A percentile compares a stretch with the other conserved stretches of the same genome.
Conservation (phyloP, 208 protist genomes). For the Balamuthia mandrillaris region DNA sequence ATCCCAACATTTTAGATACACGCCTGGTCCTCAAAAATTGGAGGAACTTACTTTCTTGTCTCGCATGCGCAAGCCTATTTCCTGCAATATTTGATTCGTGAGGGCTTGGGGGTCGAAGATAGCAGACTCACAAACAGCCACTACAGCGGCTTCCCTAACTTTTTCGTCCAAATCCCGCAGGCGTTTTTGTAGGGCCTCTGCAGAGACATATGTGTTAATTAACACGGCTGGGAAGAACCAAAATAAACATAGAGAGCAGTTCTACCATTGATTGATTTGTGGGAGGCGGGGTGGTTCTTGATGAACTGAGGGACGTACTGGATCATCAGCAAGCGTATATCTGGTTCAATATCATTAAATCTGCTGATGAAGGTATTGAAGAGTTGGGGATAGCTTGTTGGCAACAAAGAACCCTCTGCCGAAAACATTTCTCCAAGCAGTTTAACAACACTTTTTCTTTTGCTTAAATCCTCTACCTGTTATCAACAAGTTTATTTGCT, state of each 20-base stretch:
- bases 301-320: slow-evolving; percentile 1
- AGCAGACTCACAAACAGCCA: not conserved
- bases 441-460: not conserved
- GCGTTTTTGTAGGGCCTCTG: not conserved
- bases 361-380: not conserved
- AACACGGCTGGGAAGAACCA: too few relatives aligned
- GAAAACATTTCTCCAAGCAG: slow-evolving; percentile 21
- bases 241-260: too few relatives aligned
- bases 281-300: not conserved
- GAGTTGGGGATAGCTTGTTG: slow-evolving; percentile 18
- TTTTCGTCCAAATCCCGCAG: not conserved
- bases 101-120: not conserved
- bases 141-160: not conserved
- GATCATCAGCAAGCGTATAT: not conserved
- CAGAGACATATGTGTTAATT: too few relatives aligned
- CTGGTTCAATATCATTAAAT: not conserved
- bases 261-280: too few relatives aligned
- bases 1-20: too few relatives aligned
- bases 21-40: not conserved
- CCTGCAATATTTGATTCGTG: not conserved
- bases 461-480: not conserved
- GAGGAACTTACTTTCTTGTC: not conserved
- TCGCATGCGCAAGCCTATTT: not conserved
- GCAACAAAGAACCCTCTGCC: not conserved
- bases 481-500: too few relatives aligned